phyloP scores from a whole-genome alignment of 768 basidiomycete species.

The Tylopilus sp. region DNA sequence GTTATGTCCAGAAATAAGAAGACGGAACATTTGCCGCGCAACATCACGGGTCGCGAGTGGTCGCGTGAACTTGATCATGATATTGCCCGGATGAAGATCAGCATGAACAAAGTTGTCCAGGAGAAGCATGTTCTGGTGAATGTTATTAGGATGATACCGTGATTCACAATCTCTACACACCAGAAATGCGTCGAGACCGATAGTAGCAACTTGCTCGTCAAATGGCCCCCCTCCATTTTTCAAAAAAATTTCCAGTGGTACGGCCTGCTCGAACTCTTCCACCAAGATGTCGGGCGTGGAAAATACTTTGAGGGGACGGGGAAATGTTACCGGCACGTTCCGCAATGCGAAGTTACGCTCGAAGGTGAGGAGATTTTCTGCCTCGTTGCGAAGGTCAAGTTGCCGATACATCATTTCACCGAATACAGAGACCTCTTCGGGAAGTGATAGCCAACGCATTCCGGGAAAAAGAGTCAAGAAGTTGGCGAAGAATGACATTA shows the following conservation, averaged over 20 bases:
- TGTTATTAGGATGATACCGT: conserved; percentile 1
- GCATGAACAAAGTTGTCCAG: conserved; percentile 97
- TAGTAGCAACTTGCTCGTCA: conserved; percentile 84
- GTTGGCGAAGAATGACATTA: conserved; percentile 91
- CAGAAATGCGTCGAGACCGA: conserved; percentile 93
- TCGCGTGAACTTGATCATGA: conserved; percentile 95
- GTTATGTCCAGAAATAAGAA: conserved; percentile 44
- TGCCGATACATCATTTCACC: conserved; percentile 96
- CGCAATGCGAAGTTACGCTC: conserved; percentile 82
- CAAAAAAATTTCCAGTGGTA: conserved; percentile 85
- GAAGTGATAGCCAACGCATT: conserved; percentile 94
- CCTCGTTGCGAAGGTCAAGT: conserved; percentile 87
- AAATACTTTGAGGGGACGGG: conserved; percentile 78
- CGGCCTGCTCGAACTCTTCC: conserved; percentile 90
- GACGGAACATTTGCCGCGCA: conserved; percentile 55
- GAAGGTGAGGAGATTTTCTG: conserved; percentile 80
- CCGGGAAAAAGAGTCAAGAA: conserved; percentile 79
- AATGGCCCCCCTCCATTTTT: conserved; percentile 90
- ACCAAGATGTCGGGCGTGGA: conserved; percentile 81
- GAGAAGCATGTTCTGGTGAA: conserved; percentile 86
- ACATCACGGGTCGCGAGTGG: conserved; percentile 69
- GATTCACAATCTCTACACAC: conserved; percentile 42
- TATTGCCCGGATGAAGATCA: conserved; percentile 90
- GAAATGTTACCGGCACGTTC: conserved; percentile 83
- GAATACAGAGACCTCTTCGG: conserved; percentile 93